phyloP scores from a whole-genome alignment of 1,139 yeast species.

The Geotrichum bryndzae region DNA sequence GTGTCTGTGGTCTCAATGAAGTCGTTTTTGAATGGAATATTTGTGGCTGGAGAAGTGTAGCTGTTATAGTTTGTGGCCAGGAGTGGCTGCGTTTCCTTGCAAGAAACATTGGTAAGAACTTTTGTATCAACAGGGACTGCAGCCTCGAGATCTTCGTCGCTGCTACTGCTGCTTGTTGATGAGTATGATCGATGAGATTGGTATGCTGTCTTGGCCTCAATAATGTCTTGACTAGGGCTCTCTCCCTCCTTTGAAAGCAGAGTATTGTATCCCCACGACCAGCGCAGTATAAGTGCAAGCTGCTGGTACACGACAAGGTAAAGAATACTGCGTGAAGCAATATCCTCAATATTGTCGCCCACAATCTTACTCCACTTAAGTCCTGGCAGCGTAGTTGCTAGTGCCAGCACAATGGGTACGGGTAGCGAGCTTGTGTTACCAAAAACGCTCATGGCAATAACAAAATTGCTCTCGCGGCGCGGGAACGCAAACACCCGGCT shows the following conservation, averaged over 20 bases:
- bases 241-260: conserved; percentile 44
- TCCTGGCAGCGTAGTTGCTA: conserved; percentile 66
- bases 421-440: conserved; percentile 61
- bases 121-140: not conserved
- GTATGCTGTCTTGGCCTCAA: conserved; percentile 5
- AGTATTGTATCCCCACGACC: conserved; percentile 83
- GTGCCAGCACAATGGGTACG: conserved; percentile 64
- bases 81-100: not conserved
- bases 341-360: conserved; percentile 59
- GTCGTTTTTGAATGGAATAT: not conserved
- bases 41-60: not conserved
- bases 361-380: conserved; percentile 66
- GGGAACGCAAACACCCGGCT: conserved; percentile 47
- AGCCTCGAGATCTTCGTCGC: not conserved
- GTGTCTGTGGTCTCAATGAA: not conserved
- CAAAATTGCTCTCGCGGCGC: conserved; percentile 64
- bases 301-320: conserved; percentile 75
- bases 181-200: not conserved
- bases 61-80: not conserved
- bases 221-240: conserved; percentile 8
- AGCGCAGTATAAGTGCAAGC: conserved; percentile 71
- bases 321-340: conserved; percentile 72
- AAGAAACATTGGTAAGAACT: not conserved
- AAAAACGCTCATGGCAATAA: conserved; percentile 82
- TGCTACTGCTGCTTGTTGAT: conserved; percentile 1